Evolutionary conservation across 1,284 basidiomycete species (phyloP).

Genomic region (Vanrija pseudolonga): DNA sequence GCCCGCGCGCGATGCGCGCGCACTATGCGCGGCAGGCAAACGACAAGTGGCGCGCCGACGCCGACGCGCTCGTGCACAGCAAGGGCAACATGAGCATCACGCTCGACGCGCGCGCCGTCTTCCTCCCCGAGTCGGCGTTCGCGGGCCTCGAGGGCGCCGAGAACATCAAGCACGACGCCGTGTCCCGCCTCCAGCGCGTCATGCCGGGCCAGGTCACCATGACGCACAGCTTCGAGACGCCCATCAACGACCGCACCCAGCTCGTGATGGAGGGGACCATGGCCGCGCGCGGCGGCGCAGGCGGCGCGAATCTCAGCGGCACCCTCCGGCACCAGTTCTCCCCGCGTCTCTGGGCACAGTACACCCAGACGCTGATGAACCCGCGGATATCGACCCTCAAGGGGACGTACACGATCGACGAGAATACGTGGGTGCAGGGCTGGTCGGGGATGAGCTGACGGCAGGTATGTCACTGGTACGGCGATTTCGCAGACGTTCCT

Average conservation of each 20-base stretch:
- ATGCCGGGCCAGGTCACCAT: conserved; percentile 39
- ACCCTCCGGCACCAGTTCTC: conserved; percentile 53
- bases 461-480: conserved; percentile 44
- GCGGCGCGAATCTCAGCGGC: conserved; percentile 53
- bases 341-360: conserved; percentile 45
- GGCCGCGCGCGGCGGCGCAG: conserved; percentile 44
- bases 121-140: conserved; percentile 20
- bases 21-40: conserved; percentile 51
- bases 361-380: conserved; percentile 46
- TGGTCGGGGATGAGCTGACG: neutral
- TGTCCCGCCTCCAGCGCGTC: conserved; percentile 32
- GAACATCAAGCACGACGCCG: conserved; percentile 1
- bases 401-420: conserved; percentile 50
- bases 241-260: conserved; percentile 37
- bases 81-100: conserved; percentile 45
- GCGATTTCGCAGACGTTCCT: conserved; percentile 33
- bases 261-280: conserved; percentile 47
- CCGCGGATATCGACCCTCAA: conserved; percentile 51
- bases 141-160: too few relatives aligned
- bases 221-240: conserved; percentile 49
- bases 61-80: conserved; percentile 53
- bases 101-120: conserved; percentile 46
- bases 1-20: conserved; percentile 44
- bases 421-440: conserved; percentile 43
- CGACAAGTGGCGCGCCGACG: conserved; percentile 49